Base-by-base conservation (phyloP, 306 rosid species). In the Prunus davidiana region DNA sequence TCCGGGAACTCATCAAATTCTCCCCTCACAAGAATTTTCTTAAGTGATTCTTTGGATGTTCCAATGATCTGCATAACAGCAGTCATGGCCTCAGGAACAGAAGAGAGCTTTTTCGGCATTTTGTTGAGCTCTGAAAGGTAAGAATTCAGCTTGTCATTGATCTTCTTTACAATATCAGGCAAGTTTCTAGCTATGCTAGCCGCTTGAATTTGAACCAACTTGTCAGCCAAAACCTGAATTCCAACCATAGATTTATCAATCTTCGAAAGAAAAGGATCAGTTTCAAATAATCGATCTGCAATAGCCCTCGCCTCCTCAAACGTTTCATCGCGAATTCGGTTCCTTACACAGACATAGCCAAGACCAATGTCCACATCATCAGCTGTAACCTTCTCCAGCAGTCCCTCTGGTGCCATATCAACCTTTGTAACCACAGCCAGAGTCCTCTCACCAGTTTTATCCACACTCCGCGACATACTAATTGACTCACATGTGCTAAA, bases 1-100 rank as follows among this genome's bases (percentile, higher is more conserved):
- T 77, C 80, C 4, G 57, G 74, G 61, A 80, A 87, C 65, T 84
- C 88, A 0, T 85, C 88, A 65, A 78, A 84, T 50, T 87, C 85
- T 2, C 88, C 87, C 0, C 67, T 64, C 0, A 87, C 28, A 20
- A 84, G 84, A 58, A 87, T 64, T 41, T 66, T 66, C 71, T 8
- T n/a, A 7, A 66, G 71, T 14, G 71, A 38, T 66, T 62, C 67
- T 28, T 62, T 62, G n/a, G 67, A 62, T 14, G 18, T 14, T 13
- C 43, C 67, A 62, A 62, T 66, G 28, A 34, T 66, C 8, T 43
- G 51, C 71, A 19, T 66, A 12, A 34, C 19, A 41, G 71, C 27
- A 34, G 3, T 43, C 52, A 34, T 41, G 15, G 51, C 71, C 71
- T 66, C 71, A 3, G 71, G 1, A 10, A 11, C 51, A n/a, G 71